These are phyloP conservation scores for Coemansia reversa DNA, from an alignment of 192 early-diverging fungal species.

Conservation along the genomic window DNA sequence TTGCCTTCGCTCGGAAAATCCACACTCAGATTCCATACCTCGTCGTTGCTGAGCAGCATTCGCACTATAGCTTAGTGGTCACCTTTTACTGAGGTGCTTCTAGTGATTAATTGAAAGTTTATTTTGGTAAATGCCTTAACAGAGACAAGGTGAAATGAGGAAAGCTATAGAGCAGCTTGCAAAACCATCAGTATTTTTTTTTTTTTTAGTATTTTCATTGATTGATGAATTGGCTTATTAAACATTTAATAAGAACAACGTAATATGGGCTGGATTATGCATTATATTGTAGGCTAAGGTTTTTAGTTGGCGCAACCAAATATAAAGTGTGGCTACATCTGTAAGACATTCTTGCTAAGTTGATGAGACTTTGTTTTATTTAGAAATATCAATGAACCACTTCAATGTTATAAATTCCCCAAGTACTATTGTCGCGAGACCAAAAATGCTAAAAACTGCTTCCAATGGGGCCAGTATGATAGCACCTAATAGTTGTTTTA, in stretches of 20 bases:
- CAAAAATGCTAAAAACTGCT: too few relatives aligned
- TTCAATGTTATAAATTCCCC: too few relatives aligned
- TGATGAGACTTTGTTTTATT: too few relatives aligned
- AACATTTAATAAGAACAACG: background rate
- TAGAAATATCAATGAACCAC: too few relatives aligned
- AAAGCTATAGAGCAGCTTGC: background rate
- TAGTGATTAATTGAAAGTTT: background rate
- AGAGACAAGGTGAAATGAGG: background rate
- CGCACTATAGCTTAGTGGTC: background rate
- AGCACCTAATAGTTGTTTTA: too few relatives aligned
- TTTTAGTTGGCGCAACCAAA: too few relatives aligned
- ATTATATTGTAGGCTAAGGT: too few relatives aligned
- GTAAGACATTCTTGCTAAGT: too few relatives aligned
- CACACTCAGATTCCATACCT: constrained; percentile 13
- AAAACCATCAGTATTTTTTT: background rate
- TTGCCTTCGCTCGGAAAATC: background rate
- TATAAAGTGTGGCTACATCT: too few relatives aligned
- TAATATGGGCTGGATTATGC: background rate
- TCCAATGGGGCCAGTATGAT: too few relatives aligned
- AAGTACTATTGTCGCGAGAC: too few relatives aligned
- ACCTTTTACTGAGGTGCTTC: background rate
- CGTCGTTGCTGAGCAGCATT: constrained; percentile 39
- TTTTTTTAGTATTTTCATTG: background rate
- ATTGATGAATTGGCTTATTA: background rate
- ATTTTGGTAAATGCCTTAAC: constrained; percentile 1